These are phyloP conservation scores for Glycine soja DNA, from an alignment of 306 rosid species.

Conservation along the genomic window DNA sequence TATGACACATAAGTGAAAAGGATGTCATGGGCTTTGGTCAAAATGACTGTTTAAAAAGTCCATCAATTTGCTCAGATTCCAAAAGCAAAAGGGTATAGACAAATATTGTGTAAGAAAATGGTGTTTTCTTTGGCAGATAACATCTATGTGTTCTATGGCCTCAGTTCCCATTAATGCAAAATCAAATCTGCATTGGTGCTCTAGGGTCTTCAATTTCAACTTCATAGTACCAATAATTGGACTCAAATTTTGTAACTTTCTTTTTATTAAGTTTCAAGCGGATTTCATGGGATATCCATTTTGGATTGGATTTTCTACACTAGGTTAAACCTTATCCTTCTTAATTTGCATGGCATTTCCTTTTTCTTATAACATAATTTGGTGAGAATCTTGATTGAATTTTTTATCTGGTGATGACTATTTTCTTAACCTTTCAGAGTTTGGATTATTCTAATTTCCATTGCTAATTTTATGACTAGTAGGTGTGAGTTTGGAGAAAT, in stretches of 20 bases:
- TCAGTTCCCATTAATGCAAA: conserved; percentile 37
- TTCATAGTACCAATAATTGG: conserved; percentile 38
- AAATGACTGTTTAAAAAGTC: conserved; percentile 48
- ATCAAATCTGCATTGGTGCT: not conserved
- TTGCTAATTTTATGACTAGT: conserved; percentile 24
- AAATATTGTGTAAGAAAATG: conserved; percentile 49
- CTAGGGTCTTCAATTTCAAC: conserved; percentile 23
- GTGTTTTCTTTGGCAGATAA: conserved; percentile 35
- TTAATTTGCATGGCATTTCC: conserved; percentile 9
- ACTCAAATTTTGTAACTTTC: conserved; percentile 19
- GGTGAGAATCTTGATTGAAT: not conserved
- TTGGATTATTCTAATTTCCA: not conserved
- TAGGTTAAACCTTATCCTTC: conserved; percentile 34
- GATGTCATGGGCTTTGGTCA: conserved; percentile 39
- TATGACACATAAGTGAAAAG: conserved; percentile 24
- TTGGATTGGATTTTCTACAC: not conserved
- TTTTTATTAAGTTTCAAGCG: not conserved
- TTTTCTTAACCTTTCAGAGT: conserved; percentile 17
- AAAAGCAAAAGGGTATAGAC: conserved; percentile 61
- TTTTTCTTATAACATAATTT: not conserved
- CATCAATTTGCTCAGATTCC: conserved; percentile 56
- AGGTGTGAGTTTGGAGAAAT: conserved; percentile 38
- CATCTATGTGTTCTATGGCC: conserved; percentile 39
- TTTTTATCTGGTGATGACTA: not conserved
- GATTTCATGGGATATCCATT: conserved; percentile 44